Percentiles rank a stretch among this genome's conserved stretches.
phyloP scores from a whole-genome alignment of 139 green algal genomes.

The Pycnococcus provasolii region DNA sequence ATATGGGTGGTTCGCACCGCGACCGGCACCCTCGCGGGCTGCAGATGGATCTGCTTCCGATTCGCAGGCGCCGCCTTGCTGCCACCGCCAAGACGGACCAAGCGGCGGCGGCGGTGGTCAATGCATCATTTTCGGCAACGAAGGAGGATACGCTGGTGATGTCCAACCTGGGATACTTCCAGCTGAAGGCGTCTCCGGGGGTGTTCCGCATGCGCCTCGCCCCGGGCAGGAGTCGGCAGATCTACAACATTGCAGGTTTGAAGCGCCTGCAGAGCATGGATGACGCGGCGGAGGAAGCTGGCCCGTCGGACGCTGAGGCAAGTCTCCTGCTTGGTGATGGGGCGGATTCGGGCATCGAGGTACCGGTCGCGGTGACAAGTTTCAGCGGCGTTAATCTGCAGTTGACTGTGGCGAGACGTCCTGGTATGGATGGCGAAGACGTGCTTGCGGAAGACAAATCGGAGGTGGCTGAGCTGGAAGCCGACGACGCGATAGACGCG shows the following conservation, averaged over 20 bases:
- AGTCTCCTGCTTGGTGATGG: background rate
- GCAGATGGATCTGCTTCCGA: conserved; percentile 67
- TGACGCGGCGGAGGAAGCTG: conserved; percentile 17
- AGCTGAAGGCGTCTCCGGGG: conserved; percentile 48
- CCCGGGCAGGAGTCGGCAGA: conserved; percentile 35
- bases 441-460: conserved; percentile 42
- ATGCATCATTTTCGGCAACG: background rate
- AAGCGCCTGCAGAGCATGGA: conserved; percentile 4
- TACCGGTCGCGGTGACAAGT: conserved; percentile 15
- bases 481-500: too few species aligned
- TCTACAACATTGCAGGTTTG: conserved; percentile 27
- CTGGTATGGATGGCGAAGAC: conserved; percentile 55
- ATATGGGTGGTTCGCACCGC: background rate
- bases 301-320: background rate
- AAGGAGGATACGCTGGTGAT: conserved; percentile 89
- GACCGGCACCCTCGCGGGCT: conserved; percentile 61
- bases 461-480: too few species aligned
- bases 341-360: background rate
- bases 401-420: conserved; percentile 61
- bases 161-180: conserved; percentile 97
- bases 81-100: background rate
- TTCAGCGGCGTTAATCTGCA: conserved; percentile 55
- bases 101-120: background rate
- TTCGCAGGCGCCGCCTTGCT: conserved; percentile 8
- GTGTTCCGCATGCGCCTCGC: conserved; percentile 36